phyloP scores from a whole-genome alignment of 306 rosid species.

The Fagus crenata region DNA sequence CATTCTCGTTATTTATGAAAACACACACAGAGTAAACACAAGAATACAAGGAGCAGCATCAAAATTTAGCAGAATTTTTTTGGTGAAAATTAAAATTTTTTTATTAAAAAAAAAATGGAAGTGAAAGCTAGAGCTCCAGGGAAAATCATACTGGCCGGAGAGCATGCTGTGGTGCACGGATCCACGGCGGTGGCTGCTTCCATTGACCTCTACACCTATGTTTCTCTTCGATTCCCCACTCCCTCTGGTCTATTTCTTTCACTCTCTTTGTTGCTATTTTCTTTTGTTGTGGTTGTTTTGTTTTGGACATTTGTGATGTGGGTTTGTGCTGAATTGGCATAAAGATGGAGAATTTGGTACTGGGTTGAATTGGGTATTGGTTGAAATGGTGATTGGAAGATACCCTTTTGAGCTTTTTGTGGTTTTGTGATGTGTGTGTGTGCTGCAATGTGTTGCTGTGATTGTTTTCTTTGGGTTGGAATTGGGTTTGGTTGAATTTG shows the following conservation, averaged over 20 bases:
- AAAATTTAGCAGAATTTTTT: no score
- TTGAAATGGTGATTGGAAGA: not conserved
- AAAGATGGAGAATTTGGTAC: not conserved
- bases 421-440: not conserved
- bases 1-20: no score
- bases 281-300: not conserved
- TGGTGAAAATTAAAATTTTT: no score
- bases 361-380: not conserved
- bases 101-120: slow-evolving; percentile 45
- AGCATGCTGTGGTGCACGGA: slow-evolving; percentile 97
- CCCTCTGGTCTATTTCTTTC: slow-evolving; percentile 51
- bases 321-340: not conserved
- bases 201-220: slow-evolving; percentile 69
- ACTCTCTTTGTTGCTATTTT: not conserved
- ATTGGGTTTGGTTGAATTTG: no score
- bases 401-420: slow-evolving; percentile 19
- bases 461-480: no score
- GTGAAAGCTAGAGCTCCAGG: slow-evolving; percentile 92
- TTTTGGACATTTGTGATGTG: not conserved
- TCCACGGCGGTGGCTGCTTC: slow-evolving; percentile 93
- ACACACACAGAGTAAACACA: no score
- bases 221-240: slow-evolving; percentile 65
- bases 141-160: slow-evolving; percentile 80
- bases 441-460: no score
- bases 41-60: no score